These are phyloP conservation scores for Cryptosporidium viatorum DNA, from an alignment of 169 alveolate genomes.

Conservation along the genomic window DNA sequence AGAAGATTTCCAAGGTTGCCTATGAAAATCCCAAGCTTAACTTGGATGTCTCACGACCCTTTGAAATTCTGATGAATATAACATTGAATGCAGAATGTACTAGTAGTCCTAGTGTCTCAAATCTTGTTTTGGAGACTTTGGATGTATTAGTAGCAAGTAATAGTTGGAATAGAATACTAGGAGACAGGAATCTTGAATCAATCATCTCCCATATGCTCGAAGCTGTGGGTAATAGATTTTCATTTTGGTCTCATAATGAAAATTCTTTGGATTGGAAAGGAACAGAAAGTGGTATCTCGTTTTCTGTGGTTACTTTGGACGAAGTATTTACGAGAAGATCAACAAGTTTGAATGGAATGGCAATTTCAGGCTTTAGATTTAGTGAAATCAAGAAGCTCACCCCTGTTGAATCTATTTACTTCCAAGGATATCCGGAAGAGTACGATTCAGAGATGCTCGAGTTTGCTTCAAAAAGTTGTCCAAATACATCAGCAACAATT, in stretches of 20 bases:
- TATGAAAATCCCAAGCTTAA: constrained; percentile 4
- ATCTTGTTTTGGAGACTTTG: constrained; percentile 33
- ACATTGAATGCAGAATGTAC: constrained; percentile 71
- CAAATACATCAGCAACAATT: constrained; percentile 64
- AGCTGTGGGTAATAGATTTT: constrained; percentile 55
- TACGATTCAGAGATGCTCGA: constrained; percentile 52
- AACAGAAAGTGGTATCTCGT: constrained; percentile 18
- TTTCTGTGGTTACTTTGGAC: constrained; percentile 35
- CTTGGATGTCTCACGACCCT: constrained; percentile 27
- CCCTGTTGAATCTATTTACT: constrained; percentile 62
- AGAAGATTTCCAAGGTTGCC: constrained; percentile 3
- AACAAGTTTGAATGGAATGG: constrained; percentile 23
- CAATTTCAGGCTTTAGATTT: constrained; percentile 31
- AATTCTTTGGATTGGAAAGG: constrained; percentile 53
- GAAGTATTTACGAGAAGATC: constrained; percentile 42
- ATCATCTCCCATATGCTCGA: constrained; percentile 20
- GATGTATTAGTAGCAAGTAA: constrained; percentile 22
- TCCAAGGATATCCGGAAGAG: constrained; percentile 70
- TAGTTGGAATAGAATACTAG: constrained; percentile 14
- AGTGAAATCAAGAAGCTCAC: not conserved
- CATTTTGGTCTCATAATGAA: constrained; percentile 32
- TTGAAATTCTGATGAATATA: constrained; percentile 26
- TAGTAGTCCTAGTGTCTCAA: constrained; percentile 49
- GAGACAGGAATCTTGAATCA: not conserved
- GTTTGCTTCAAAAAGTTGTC: constrained; percentile 27